Evolutionary conservation across 306 rosid genomes (phyloP).

Genomic region (Ammopiptanthus mongolicus): DNA sequence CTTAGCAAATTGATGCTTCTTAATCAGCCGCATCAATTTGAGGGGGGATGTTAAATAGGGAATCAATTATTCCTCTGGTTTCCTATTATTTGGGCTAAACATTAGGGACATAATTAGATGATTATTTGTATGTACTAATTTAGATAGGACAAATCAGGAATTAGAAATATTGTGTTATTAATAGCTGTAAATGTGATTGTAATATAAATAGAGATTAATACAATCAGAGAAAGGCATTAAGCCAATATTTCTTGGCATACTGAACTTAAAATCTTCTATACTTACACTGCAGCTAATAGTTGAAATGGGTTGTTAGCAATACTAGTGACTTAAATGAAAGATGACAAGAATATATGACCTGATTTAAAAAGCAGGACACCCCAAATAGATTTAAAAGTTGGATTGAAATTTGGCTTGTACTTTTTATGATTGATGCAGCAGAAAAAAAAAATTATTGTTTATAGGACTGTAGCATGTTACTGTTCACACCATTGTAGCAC

Average conservation of each 20-base stretch:
- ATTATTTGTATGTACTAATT: too few relatives aligned
- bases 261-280: slow-evolving; percentile 4
- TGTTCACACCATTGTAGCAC: neutral
- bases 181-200: too few relatives aligned
- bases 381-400: neutral
- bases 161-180: too few relatives aligned
- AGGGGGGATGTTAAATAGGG: too few relatives aligned
- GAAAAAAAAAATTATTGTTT: neutral
- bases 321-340: neutral
- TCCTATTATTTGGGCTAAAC: too few relatives aligned
- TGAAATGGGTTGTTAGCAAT: neutral
- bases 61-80: too few relatives aligned
- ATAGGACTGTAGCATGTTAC: neutral
- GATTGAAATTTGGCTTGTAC: neutral
- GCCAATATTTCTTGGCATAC: too few relatives aligned
- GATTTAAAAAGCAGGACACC: neutral
- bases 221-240: too few relatives aligned
- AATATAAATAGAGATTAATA: neutral
- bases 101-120: too few relatives aligned
- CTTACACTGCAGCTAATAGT: slow-evolving; percentile 6
- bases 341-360: neutral
- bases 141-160: too few relatives aligned
- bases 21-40: too few relatives aligned
- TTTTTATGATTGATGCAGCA: neutral
- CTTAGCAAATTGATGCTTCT: too few relatives aligned